Base-by-base conservation (phyloP, 2,329 filamentous ascomycete genomes). In the Penicillium sp. region DNA sequence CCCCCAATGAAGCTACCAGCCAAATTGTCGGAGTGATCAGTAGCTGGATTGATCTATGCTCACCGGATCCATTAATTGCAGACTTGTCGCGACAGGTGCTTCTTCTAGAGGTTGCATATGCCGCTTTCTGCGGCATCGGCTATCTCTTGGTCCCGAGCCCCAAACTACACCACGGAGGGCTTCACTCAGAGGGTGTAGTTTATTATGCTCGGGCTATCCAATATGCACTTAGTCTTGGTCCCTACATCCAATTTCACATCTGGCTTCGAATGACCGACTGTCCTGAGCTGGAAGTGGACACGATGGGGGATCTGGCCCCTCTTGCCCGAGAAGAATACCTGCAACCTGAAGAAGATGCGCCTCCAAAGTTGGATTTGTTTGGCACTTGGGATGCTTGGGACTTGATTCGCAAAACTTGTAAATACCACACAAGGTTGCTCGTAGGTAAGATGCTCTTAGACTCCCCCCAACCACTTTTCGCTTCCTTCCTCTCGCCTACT, bases 321-420 rank as follows among this genome's bases (percentile, higher is more conserved):
- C 71, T 79, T 59, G 75, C 76, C 29, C 71, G 78, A 18, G 65
- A 65, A 36, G 72, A 76, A 53, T 79, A 73, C 57, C 54, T 75
- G 14, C 62, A 63, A 14, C 62, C 62, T 9, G 56, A 72, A 1
- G 68, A 73, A 11, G 65, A 61, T 5, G 61, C 72, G 29, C 65
- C 66, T 6, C 76, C 79, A 28, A 81, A 85, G 19, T 77, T 87
- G 56, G 88, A 93, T 66, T 73, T 89, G 0, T 94, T 91, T 72
- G 87, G 87, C 49, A 83, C 87, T 2, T 99, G 95, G 95, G 92
- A 97, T 74, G 88, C 89, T 1, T 99, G 94, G 94, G 88, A 99
- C 71, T 81, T 88, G 19, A 89, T 99, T 66, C 84, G 94, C 49
- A 88, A 87, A 49, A 80, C 91, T 53, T 97, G 92, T 82, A 89